Conservation (phyloP, 306 rosid species). For the Acacia confusa region DNA sequence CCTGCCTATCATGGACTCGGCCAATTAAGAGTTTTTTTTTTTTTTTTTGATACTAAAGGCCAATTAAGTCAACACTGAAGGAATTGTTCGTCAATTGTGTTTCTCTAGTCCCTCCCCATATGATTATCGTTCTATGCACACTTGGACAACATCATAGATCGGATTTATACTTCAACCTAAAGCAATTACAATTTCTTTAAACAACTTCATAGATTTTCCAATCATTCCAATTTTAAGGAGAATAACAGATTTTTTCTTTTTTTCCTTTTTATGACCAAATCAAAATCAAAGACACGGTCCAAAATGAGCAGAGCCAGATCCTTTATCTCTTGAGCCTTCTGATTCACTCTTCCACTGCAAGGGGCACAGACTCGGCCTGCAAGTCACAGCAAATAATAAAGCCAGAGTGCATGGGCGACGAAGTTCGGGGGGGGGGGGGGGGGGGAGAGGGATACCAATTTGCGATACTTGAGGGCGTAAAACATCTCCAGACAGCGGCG, state of each 20-base stretch:
- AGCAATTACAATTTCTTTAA: too few species aligned
- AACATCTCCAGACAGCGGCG: conserved; percentile 98
- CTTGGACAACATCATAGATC: too few species aligned
- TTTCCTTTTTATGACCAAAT: neutral
- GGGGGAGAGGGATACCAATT: conserved; percentile 55
- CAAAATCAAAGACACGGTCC: neutral
- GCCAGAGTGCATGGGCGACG: neutral
- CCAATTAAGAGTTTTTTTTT: too few species aligned
- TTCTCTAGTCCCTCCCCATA: too few species aligned
- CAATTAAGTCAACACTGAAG: too few species aligned
- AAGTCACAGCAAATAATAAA: neutral
- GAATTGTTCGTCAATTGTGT: too few species aligned
- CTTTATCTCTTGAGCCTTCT: conserved; percentile 14
- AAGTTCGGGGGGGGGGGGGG: neutral
- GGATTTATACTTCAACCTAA: too few species aligned
- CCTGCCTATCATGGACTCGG: too few species aligned
- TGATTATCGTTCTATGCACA: too few species aligned
- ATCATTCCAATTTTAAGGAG: neutral
- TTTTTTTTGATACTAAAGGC: too few species aligned
- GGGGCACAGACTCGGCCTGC: conserved; percentile 84
- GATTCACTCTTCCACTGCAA: conserved; percentile 44
- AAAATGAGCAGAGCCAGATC: conserved; percentile 42
- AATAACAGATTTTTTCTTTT: neutral
- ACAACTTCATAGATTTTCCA: neutral
- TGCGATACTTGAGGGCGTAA: conserved; percentile 92